A percentile compares a stretch with the other conserved stretches of the same genome.
Evolutionary conservation across 352 stramenopile species (phyloP).

Genomic region (Globisporangium yorkense): DNA sequence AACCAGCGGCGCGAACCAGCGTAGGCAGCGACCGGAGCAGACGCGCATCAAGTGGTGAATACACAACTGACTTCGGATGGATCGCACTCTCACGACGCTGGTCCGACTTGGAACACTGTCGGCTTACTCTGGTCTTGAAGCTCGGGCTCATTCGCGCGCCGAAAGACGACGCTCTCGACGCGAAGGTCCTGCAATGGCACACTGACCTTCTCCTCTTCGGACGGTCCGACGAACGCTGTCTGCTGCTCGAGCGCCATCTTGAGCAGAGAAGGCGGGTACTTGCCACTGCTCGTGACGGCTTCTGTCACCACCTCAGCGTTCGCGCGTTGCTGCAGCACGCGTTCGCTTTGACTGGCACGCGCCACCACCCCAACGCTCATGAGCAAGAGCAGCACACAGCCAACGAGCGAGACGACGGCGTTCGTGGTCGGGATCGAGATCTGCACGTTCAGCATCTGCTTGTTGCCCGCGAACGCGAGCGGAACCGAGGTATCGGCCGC

Average conservation of each 20-base stretch:
- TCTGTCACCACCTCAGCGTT: slow-evolving; percentile 5
- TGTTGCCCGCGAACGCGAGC: slow-evolving; percentile 7
- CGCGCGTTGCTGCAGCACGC: neutral
- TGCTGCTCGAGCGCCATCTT: neutral
- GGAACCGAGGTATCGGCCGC: no score
- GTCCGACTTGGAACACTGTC: neutral
- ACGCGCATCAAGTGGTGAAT: slow-evolving; percentile 3
- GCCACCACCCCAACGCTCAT: neutral
- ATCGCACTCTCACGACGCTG: neutral
- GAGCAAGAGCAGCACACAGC: slow-evolving; percentile 1
- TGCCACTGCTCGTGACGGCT: slow-evolving; percentile 5
- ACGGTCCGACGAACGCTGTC: neutral
- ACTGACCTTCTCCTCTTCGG: neutral
- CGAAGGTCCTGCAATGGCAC: slow-evolving; percentile 3
- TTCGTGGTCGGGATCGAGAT: slow-evolving; percentile 5
- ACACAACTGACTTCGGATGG: no score
- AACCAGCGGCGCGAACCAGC: neutral
- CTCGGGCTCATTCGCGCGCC: neutral
- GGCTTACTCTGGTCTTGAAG: neutral
- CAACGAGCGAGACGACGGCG: slow-evolving; percentile 4
- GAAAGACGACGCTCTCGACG: slow-evolving; percentile 2
- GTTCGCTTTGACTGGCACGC: neutral
- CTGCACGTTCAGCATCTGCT: slow-evolving; percentile 9
- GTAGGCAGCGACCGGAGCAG: neutral
- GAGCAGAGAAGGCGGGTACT: slow-evolving; percentile 10